These are phyloP conservation scores for Leishmania arabica DNA, from an alignment of 208 protist species.

Conservation along the genomic window DNA sequence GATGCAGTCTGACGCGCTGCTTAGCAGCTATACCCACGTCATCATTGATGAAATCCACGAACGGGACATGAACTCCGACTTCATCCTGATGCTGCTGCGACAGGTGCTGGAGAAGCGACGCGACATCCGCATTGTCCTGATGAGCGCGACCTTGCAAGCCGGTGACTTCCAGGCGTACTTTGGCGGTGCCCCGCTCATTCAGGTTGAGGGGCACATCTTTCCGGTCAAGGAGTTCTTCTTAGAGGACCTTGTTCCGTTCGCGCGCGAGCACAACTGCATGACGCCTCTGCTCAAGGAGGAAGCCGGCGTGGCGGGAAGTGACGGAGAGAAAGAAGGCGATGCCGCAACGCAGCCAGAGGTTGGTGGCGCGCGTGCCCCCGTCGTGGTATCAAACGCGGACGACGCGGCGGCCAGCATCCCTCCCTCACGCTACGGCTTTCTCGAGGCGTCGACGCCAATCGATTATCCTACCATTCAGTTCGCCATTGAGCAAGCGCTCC, in stretches of 20 bases:
- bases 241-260: conserved; percentile 72
- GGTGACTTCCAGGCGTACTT: conserved; percentile 90
- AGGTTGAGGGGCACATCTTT: conserved; percentile 83
- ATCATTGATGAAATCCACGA: conserved; percentile 99
- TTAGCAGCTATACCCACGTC: conserved; percentile 95
- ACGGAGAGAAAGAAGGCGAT: not conserved
- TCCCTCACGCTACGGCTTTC: conserved; percentile 56
- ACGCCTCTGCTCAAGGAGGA: conserved; percentile 77
- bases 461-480: conserved; percentile 85
- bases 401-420: not conserved
- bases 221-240: conserved; percentile 88
- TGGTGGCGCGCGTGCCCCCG: not conserved
- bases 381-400: not conserved
- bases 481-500: conserved; percentile 81
- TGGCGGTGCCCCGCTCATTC: conserved; percentile 72
- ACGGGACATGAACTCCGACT: conserved; percentile 98
- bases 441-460: conserved; percentile 64
- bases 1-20: conserved; percentile 77
- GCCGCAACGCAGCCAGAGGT: conserved; percentile 15
- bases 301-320: not conserved
- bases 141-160: conserved; percentile 94
- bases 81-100: conserved; percentile 98
- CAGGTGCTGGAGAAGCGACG: conserved; percentile 65
- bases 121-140: conserved; percentile 98
- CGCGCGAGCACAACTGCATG: conserved; percentile 74